Evolutionary conservation across 2,329 filamentous ascomycete species (phyloP).

Genomic region (Macrophomina tecta): DNA sequence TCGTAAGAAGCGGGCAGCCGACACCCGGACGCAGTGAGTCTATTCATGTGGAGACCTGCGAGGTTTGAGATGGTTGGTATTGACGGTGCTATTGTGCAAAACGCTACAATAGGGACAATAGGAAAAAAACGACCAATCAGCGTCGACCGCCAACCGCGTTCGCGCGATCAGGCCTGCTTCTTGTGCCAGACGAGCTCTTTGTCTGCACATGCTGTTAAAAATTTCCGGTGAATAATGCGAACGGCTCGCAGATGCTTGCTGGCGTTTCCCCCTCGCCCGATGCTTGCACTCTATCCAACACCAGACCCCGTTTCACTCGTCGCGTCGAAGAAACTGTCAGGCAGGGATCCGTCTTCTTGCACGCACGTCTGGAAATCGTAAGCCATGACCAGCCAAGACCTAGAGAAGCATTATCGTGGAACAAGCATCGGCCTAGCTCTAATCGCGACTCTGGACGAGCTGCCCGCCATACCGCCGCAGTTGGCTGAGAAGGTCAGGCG

Average conservation of each 20-base stretch:
- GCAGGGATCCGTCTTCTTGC: neutral
- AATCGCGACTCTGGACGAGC: constrained; percentile 20
- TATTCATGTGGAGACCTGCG: neutral
- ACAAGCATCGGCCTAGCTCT: constrained; percentile 23
- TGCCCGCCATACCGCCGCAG: constrained; percentile 18
- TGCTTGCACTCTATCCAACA: constrained; percentile 12
- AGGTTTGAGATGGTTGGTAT: neutral
- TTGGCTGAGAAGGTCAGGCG: constrained; percentile 5
- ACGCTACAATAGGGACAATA: too few relatives aligned
- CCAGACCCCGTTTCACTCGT: constrained; percentile 3
- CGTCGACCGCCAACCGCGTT: neutral
- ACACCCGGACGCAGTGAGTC: neutral
- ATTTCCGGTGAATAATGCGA: neutral
- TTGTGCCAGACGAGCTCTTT: neutral
- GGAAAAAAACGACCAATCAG: neutral
- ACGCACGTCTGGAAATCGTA: neutral
- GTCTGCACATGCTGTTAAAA: neutral
- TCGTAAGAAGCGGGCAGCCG: neutral
- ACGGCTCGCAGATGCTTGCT: neutral
- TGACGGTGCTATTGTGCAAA: constrained; percentile 4
- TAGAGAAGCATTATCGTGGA: constrained; percentile 20
- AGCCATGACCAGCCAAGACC: constrained; percentile 16
- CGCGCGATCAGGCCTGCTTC: neutral
- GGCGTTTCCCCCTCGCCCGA: neutral
- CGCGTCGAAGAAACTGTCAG: constrained; percentile 12